Percentiles rank a stretch among this genome's conserved stretches.
phyloP scores from a whole-genome alignment of 2,329 filamentous ascomycete species.

The Penicillium sp. region DNA sequence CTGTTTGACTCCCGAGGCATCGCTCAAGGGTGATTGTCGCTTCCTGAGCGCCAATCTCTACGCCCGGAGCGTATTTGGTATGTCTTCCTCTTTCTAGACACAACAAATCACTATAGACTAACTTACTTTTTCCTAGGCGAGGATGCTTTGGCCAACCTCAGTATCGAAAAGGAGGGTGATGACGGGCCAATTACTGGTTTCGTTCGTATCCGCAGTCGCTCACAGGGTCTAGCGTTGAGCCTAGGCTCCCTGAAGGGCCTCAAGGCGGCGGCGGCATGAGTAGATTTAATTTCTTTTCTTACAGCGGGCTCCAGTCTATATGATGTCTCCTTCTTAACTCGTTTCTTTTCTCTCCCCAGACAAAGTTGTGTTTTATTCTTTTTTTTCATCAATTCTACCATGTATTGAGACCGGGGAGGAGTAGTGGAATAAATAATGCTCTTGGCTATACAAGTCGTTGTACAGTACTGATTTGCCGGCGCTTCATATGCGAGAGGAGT shows the following conservation, averaged over 20 bases:
- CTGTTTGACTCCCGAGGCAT: constrained; percentile 93
- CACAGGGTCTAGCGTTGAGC: constrained; percentile 90
- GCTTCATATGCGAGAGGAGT: neutral
- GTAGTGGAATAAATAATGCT: constrained; percentile 33
- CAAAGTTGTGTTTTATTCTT: constrained; percentile 33
- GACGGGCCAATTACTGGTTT: constrained; percentile 96
- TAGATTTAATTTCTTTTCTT: constrained; percentile 32
- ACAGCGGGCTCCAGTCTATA: constrained; percentile 37
- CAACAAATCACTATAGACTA: constrained; percentile 20
- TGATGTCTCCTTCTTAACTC: constrained; percentile 32
- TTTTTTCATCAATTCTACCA: constrained; percentile 23
- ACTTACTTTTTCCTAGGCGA: constrained; percentile 67
- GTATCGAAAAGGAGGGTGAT: constrained; percentile 96
- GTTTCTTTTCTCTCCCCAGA: constrained; percentile 31
- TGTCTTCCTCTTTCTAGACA: constrained; percentile 42
- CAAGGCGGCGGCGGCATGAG: constrained; percentile 65
- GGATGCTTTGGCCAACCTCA: constrained; percentile 95
- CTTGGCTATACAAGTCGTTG: constrained; percentile 11
- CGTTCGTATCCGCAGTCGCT: constrained; percentile 95
- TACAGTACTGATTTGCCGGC: neutral
- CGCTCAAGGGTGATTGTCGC: constrained; percentile 94
- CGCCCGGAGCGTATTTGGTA: constrained; percentile 96
- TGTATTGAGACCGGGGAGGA: constrained; percentile 33
- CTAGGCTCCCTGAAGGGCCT: constrained; percentile 92
- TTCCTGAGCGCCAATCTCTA: constrained; percentile 98